These are phyloP conservation scores for Davidsoniella australis DNA, from an alignment of 2,329 filamentous ascomycete genomes.

Conservation along the genomic window DNA sequence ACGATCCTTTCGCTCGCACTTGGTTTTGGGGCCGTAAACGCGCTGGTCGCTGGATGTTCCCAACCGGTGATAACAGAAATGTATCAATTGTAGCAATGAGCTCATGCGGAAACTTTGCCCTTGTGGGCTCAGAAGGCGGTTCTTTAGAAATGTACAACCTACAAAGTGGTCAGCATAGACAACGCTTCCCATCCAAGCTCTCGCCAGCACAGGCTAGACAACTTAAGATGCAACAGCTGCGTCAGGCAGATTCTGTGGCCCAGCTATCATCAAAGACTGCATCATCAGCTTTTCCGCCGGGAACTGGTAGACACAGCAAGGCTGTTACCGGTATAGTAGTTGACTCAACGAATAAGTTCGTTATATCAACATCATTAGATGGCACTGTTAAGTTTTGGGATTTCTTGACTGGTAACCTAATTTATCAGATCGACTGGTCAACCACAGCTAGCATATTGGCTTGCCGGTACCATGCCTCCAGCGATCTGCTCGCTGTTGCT, in stretches of 20 bases:
- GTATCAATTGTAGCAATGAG: slow-evolving; percentile 80
- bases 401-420: slow-evolving; percentile 63
- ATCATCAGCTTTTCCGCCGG: slow-evolving; percentile 27
- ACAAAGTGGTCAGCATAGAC: slow-evolving; percentile 77
- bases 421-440: slow-evolving; percentile 71
- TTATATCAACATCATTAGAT: slow-evolving; percentile 77
- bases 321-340: slow-evolving; percentile 74
- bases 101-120: slow-evolving; percentile 80
- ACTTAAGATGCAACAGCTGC: slow-evolving; percentile 47
- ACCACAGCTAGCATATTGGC: slow-evolving; percentile 40
- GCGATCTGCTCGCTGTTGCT: slow-evolving; percentile 71
- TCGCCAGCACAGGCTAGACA: slow-evolving; percentile 65
- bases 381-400: slow-evolving; percentile 98
- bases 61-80: slow-evolving; percentile 66
- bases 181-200: slow-evolving; percentile 66
- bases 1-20: slow-evolving; percentile 70
- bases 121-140: slow-evolving; percentile 71
- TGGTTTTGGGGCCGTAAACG: slow-evolving; percentile 97
- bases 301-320: slow-evolving; percentile 59
- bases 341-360: slow-evolving; percentile 70
- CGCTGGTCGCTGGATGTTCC: slow-evolving; percentile 83
- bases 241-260: slow-evolving; percentile 38
- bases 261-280: slow-evolving; percentile 30
- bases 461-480: slow-evolving; percentile 65
- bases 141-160: slow-evolving; percentile 91